Evolutionary conservation across 2,329 filamentous ascomycete species (phyloP).

Genomic region (Dryadomyces quercus-mongolicae): DNA sequence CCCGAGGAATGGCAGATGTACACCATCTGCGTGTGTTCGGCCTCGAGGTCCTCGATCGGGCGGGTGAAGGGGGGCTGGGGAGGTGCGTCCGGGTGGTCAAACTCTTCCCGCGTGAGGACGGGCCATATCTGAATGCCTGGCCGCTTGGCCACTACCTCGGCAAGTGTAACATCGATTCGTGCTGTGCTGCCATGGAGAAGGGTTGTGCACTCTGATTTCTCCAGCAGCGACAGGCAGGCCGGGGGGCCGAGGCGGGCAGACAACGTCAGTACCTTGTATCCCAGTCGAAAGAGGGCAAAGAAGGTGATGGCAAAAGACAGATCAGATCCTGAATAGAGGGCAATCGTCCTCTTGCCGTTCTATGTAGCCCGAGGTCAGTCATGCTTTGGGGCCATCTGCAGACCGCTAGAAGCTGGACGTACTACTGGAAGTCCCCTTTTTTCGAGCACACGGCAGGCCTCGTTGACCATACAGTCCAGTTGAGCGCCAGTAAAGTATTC

Average conservation of each 20-base stretch:
- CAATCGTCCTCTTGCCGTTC: constrained; percentile 21
- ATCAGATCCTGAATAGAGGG: constrained; percentile 27
- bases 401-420: too few relatives aligned
- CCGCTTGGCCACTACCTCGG: constrained; percentile 14
- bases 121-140: constrained; percentile 12
- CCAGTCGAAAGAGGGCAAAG: constrained; percentile 30
- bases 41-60: constrained; percentile 15
- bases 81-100: constrained; percentile 7
- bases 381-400: too few relatives aligned
- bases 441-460: constrained; percentile 20
- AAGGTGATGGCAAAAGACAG: constrained; percentile 28
- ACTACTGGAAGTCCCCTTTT: constrained; percentile 18
- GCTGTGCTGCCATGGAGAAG: constrained; percentile 24
- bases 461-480: constrained; percentile 27
- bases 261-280: constrained; percentile 28
- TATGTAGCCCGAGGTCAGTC: too few relatives aligned
- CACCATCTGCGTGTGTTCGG: constrained; percentile 19
- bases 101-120: constrained; percentile 6
- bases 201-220: constrained; percentile 20
- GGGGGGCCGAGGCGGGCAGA: constrained; percentile 27
- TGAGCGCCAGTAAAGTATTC: constrained; percentile 27
- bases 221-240: constrained; percentile 26
- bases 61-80: constrained; percentile 14
- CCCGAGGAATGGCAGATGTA: constrained; percentile 35
- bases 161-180: constrained; percentile 20